Base-by-base conservation (phyloP, 2,329 filamentous ascomycete species). In the Botryotinia globosa region DNA sequence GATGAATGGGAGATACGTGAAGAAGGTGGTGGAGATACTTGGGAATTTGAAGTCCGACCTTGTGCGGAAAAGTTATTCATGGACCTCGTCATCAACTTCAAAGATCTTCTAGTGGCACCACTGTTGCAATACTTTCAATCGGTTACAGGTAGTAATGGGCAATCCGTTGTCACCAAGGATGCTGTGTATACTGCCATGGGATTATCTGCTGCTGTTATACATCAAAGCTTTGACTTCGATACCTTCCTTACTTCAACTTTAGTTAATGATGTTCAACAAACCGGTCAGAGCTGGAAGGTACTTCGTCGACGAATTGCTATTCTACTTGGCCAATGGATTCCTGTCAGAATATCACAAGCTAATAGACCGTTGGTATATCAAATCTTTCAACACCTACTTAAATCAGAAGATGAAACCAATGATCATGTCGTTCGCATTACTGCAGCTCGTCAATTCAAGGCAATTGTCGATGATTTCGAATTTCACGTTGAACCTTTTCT, bases 1-100 rank as follows among this genome's bases (percentile, higher is more conserved):
- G 94, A 99, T 81, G 94, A 97, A 71, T 99, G 96, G 94, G 95
- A 98, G 81, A 91, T 92, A 76, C 90, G 91, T 78, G 94, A 98
- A 83, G 94, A 97, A 78, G 92, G 91, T 74, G 89, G 93, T 73
- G 90, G 92, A 51, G 92, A 94, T 77, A 93, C 92, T 1, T 98
- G 92, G 87, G 94, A 98, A 79, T 98, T 94, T 84, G 93, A 95
- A 73, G 91, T 98, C 70, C 90, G 95, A 45, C 93, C 94, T 3
- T 98, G 95, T 80, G 91, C 96, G 0, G 96, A 99, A 82, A 97
- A 94, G 82, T 86, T 99, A 22, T 97, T 98, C 82, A 86, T 98
- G 77, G 94, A 98, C 78, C 88, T 99, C 29, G 89, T 97, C 74
- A 92, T 93, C 74, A 91, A 97, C 83, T 97, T 93, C 86, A 97